phyloP scores from a whole-genome alignment of 1,284 basidiomycete genomes.

The Ceratobasidium sp. region DNA sequence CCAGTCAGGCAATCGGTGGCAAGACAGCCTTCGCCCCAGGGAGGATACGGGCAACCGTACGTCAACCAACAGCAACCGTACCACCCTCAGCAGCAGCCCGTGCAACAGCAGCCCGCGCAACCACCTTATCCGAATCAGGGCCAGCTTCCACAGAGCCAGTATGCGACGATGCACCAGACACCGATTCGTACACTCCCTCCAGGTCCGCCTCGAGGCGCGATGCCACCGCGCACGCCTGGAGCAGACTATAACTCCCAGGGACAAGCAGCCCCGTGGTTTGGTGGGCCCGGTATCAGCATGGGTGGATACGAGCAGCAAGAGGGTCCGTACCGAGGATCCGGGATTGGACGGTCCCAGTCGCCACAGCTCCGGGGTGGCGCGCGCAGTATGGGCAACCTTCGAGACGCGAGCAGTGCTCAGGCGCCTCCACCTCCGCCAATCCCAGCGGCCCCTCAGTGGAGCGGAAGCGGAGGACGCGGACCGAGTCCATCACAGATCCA shows the following conservation, averaged over 20 bases:
- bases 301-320: not conserved
- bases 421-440: slow-evolving; percentile 3
- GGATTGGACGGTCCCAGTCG: slow-evolving; percentile 12
- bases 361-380: slow-evolving; percentile 14
- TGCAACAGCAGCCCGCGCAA: not conserved
- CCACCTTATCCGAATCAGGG: not conserved
- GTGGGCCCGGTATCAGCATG: not conserved
- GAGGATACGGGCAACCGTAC: slow-evolving; percentile 1
- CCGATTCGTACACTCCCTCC: slow-evolving; percentile 7
- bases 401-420: not conserved
- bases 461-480: slow-evolving; percentile 15
- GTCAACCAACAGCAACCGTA: not conserved
- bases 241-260: slow-evolving; percentile 26
- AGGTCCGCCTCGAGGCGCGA: slow-evolving; percentile 23
- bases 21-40: slow-evolving; percentile 24
- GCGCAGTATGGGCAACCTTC: slow-evolving; percentile 25
- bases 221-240: slow-evolving; percentile 31
- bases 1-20: slow-evolving; percentile 3
- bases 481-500: slow-evolving; percentile 21
- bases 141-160: not conserved
- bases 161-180: not conserved
- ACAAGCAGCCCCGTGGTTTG: not conserved
- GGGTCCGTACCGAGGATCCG: slow-evolving; percentile 8
- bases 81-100: not conserved
- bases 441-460: not conserved